These are phyloP conservation scores for Calonectria pteridis DNA, from an alignment of 2,329 filamentous ascomycete genomes.

Conservation along the genomic window DNA sequence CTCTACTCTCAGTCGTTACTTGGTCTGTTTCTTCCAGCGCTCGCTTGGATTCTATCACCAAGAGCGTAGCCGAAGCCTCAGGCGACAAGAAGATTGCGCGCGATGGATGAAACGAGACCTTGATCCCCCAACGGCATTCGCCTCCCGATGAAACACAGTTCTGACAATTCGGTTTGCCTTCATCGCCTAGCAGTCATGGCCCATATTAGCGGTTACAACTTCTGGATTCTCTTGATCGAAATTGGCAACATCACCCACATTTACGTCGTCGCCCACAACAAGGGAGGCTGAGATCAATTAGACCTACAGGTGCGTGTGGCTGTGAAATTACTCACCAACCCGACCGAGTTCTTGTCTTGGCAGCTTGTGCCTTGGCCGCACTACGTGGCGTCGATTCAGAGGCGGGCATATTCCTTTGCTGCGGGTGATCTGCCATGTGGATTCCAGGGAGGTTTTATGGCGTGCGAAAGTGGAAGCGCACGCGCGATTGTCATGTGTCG, in stretches of 20 bases:
- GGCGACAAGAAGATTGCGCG: background rate
- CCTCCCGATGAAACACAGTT: background rate
- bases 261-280: slow-evolving; percentile 6
- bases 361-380: background rate
- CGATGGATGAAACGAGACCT: slow-evolving; percentile 12
- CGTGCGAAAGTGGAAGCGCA: slow-evolving; percentile 2
- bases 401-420: background rate
- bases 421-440: background rate
- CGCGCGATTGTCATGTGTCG: background rate
- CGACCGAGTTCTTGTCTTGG: background rate
- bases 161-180: background rate
- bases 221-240: background rate
- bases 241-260: background rate
- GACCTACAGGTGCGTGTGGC: background rate
- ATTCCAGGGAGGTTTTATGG: background rate
- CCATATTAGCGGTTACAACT: background rate
- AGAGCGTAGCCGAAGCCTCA: background rate
- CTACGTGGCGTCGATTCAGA: background rate
- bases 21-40: background rate
- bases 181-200: background rate
- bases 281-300: background rate
- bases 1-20: background rate
- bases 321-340: background rate
- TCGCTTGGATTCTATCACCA: background rate
- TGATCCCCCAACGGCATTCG: slow-evolving; percentile 11